Evolutionary conservation across 192 early-diverging fungal genomes (phyloP).

Genomic region (Podila clonocystis): DNA sequence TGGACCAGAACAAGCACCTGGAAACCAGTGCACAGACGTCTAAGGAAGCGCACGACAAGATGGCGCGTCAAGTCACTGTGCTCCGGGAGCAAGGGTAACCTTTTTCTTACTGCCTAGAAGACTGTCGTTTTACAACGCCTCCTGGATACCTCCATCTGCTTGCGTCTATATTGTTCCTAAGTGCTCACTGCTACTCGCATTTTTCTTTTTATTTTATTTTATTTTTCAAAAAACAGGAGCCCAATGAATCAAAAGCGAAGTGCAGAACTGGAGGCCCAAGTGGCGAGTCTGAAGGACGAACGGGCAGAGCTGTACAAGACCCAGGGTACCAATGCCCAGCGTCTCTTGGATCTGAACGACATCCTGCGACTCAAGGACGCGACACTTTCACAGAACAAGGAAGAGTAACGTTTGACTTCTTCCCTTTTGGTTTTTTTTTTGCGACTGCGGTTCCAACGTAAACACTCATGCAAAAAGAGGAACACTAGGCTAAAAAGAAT

Average conservation of each 20-base stretch:
- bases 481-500: constrained; percentile 19
- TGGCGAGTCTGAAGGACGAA: constrained; percentile 85
- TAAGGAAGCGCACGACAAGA: constrained; percentile 46
- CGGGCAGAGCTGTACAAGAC: constrained; percentile 88
- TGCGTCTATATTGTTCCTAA: neutral
- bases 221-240: constrained; percentile 32
- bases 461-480: neutral
- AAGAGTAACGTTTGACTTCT: constrained; percentile 69
- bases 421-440: neutral
- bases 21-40: constrained; percentile 31
- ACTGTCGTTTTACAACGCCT: neutral
- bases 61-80: constrained; percentile 48
- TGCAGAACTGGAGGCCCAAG: constrained; percentile 78
- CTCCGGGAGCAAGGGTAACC: constrained; percentile 54
- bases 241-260: constrained; percentile 71
- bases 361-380: constrained; percentile 69
- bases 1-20: constrained; percentile 53
- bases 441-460: neutral
- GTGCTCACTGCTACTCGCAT: neutral
- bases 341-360: constrained; percentile 88
- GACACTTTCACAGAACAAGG: constrained; percentile 60
- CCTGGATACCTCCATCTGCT: neutral
- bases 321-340: constrained; percentile 91
- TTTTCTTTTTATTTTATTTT: neutral
- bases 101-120: neutral